These are phyloP conservation scores for Ceratocystis ficicola DNA, from an alignment of 2,329 filamentous ascomycete genomes.

Conservation along the genomic window DNA sequence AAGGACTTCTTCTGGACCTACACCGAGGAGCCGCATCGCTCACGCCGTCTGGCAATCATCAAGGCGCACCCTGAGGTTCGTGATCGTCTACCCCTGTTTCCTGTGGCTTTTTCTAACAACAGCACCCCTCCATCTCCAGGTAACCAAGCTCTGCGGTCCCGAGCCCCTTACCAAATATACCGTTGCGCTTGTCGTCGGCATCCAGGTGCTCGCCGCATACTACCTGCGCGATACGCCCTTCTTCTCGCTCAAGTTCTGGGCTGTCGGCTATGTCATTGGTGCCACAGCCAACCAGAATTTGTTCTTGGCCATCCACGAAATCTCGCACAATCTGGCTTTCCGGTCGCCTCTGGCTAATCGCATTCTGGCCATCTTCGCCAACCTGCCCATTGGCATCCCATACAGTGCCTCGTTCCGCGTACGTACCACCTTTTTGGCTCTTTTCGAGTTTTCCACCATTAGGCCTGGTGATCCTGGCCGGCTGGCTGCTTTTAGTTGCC, in stretches of 20 bases:
- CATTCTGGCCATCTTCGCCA: slow-evolving; percentile 81
- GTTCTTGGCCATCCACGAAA: slow-evolving; percentile 97
- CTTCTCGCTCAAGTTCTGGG: slow-evolving; percentile 72
- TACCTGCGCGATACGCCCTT: slow-evolving; percentile 65
- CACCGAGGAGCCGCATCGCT: slow-evolving; percentile 92
- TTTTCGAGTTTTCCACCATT: too few relatives aligned
- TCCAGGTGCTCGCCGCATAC: slow-evolving; percentile 70
- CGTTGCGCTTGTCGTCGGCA: slow-evolving; percentile 66
- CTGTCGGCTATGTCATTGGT: slow-evolving; percentile 79
- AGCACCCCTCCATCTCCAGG: slow-evolving; percentile 37
- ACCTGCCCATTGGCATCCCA: slow-evolving; percentile 87
- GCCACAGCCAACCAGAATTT: slow-evolving; percentile 97
- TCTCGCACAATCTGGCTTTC: slow-evolving; percentile 95
- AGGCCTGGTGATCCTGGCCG: too few relatives aligned
- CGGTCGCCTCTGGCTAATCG: slow-evolving; percentile 67
- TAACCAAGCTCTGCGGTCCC: slow-evolving; percentile 91
- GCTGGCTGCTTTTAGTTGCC: neutral
- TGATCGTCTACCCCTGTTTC: slow-evolving; percentile 14
- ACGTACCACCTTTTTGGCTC: slow-evolving; percentile 28
- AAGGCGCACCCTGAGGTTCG: slow-evolving; percentile 90
- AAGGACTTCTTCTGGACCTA: slow-evolving; percentile 91
- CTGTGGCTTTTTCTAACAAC: neutral
- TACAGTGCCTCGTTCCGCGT: slow-evolving; percentile 93
- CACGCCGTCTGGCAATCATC: slow-evolving; percentile 83
- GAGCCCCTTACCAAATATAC: slow-evolving; percentile 94